Percentiles rank a stretch among this genome's conserved stretches.
Conservation (phyloP, 345 rosid species). For the Stellera chamaejasme region DNA sequence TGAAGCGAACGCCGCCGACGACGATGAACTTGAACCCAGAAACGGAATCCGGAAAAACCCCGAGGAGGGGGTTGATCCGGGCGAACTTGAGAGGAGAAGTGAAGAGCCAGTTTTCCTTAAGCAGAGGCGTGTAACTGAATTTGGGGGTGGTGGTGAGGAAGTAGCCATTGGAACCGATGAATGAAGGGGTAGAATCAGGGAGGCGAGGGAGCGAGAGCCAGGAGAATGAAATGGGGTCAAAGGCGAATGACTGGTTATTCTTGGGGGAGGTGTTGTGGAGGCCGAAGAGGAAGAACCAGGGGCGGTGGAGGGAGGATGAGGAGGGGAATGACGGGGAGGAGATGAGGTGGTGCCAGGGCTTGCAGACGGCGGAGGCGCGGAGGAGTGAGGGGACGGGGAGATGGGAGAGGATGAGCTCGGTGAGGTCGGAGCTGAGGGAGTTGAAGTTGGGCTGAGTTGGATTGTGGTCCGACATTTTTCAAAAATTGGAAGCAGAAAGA, state of each 20-base stretch:
- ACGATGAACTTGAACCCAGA: conserved; percentile 34
- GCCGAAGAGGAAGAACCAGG: conserved; percentile 92
- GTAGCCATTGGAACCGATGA: conserved; percentile 49
- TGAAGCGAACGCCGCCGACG: conserved; percentile 65
- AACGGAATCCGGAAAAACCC: conserved; percentile 26
- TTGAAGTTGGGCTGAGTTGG: conserved; percentile 27
- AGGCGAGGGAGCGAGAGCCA: conserved; percentile 63
- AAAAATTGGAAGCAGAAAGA: not conserved
- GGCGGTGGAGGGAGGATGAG: conserved; percentile 18
- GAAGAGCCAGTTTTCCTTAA: conserved; percentile 38
- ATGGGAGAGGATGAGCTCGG: conserved; percentile 47
- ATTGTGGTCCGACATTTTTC: conserved; percentile 28
- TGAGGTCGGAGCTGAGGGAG: conserved; percentile 44
- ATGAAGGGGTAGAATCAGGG: conserved; percentile 26
- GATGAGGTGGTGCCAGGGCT: conserved; percentile 49
- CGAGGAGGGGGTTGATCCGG: conserved; percentile 55
- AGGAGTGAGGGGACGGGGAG: conserved; percentile 72
- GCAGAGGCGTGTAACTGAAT: conserved; percentile 54
- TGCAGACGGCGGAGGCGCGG: conserved; percentile 75
- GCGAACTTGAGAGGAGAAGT: conserved; percentile 49
- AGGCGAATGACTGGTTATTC: conserved; percentile 79
- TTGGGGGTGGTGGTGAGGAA: conserved; percentile 61
- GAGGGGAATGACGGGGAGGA: conserved; percentile 26
- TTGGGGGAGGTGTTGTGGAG: conserved; percentile 73
- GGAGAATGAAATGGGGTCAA: conserved; percentile 57